phyloP scores from a whole-genome alignment of 768 basidiomycete species.

The Trametes sanguinea region DNA sequence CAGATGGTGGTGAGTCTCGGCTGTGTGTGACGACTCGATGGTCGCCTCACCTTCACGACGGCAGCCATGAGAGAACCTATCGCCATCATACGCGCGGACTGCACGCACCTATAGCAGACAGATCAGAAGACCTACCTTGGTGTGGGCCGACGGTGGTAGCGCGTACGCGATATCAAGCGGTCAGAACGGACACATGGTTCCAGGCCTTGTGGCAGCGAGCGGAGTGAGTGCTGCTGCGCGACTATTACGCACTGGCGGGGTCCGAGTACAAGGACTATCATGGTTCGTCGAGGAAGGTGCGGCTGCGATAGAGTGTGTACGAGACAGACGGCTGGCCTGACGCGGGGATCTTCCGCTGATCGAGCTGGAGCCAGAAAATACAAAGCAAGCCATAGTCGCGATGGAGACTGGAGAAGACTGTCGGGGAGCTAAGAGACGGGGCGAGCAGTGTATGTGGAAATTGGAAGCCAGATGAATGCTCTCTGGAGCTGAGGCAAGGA shows the following conservation, averaged over 20 bases:
- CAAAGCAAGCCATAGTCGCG: constrained; percentile 19
- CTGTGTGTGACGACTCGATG: not conserved
- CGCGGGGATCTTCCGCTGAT: not conserved
- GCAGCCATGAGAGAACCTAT: not conserved
- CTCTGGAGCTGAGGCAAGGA: constrained; percentile 15
- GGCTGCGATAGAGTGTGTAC: not conserved
- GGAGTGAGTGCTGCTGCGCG: not conserved
- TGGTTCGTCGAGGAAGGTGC: constrained; percentile 11
- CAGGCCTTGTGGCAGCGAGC: not conserved
- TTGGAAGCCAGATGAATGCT: constrained; percentile 6
- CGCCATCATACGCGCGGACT: constrained; percentile 11
- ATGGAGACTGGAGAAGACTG: constrained; percentile 12
- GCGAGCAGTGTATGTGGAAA: not conserved
- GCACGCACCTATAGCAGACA: not conserved
- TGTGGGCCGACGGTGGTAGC: not conserved
- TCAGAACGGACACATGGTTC: not conserved
- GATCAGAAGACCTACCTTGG: constrained; percentile 14
- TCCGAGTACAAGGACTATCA: constrained; percentile 11
- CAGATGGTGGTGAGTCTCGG: not conserved
- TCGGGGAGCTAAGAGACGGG: not conserved
- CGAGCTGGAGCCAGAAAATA: constrained; percentile 8
- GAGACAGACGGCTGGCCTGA: not conserved
- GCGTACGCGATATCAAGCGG: not conserved
- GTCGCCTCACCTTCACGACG: not conserved
- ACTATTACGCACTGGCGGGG: not conserved